Evolutionary conservation across 129 eudicot species (phyloP), one percentile per base, ranked within the genome.

Genomic region (Mikania micrantha): DNA sequence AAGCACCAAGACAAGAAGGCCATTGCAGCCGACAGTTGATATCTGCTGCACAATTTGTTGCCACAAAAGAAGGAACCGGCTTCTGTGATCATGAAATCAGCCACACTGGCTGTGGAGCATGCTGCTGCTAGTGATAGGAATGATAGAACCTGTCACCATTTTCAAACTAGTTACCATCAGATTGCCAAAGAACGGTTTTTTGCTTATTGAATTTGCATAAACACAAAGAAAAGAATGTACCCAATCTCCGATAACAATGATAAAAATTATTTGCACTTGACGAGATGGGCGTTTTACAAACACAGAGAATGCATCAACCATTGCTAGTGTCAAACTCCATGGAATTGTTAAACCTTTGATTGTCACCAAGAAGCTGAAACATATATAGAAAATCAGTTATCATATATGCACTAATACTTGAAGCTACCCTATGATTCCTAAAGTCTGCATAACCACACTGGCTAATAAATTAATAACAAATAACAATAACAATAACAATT

Each of bases 1-100:
- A 94, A 73, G 74, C 82, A 85, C 95, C 97, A 94, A 35, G 97
- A 87, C 81, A 94, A 81, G 81, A 94, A 90, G 49, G 99, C 90
- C 95, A 90, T 85, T 19, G 94, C 87, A 47, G 99, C 93, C 4
- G 99, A 90, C 13, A 90, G 75, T 44, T 91, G 96, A 73, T 84
- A 94, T 76, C 97, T 73, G 47, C 76, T 80, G 80, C 99, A 94
- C 66, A 85, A 21, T 65, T 78, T 87, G 12, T 27, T 66, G 6
- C 38, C 70, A 53, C 99, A 94, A 59, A 89, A 71, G 8, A 53
- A 67, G 15, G 79, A 70, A 2, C 76, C 78, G 3, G 84, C 85
- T 72, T 78, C 78, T 13, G 78, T 76, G 39, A 90, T 72, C 88
- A 94, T 59, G 41, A 90, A 56, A 66, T 84, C 80, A 0, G 97